Evolutionary conservation across 116 monocot species (phyloP).

Genomic region (Papilionanthe hybrid): DNA sequence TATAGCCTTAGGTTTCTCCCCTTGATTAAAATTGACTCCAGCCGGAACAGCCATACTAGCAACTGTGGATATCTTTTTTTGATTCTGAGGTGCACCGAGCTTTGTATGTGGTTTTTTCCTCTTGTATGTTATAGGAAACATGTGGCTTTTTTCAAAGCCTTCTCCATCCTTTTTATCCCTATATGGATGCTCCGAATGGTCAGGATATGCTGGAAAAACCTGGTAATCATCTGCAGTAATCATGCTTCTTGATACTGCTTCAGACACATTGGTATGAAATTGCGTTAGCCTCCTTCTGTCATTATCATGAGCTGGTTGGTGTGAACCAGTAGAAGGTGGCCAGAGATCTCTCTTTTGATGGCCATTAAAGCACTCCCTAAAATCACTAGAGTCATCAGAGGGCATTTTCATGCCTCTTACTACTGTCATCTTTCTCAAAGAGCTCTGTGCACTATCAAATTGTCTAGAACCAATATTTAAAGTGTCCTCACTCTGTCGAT

Average conservation of each 20-base stretch:
- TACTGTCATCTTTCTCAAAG: conserved; percentile 6
- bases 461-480: neutral
- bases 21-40: conserved; percentile 15
- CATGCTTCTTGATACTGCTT: conserved; percentile 11
- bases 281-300: conserved; percentile 7
- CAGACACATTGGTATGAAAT: conserved; percentile 13
- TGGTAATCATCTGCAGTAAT: neutral
- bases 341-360: conserved; percentile 8
- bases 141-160: conserved; percentile 25
- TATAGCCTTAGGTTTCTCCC: conserved; percentile 36
- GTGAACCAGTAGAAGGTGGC: conserved; percentile 16
- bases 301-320: conserved; percentile 8
- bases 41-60: conserved; percentile 12
- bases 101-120: conserved; percentile 53
- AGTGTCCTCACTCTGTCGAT: conserved; percentile 9
- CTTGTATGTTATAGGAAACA: conserved; percentile 66
- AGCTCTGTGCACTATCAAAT: conserved; percentile 9
- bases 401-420: conserved; percentile 7
- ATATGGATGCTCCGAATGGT: conserved; percentile 9
- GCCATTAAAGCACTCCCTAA: conserved; percentile 8
- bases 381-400: conserved; percentile 9
- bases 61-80: conserved; percentile 17
- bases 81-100: conserved; percentile 20
- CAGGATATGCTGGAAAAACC: conserved; percentile 2
- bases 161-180: conserved; percentile 10